A percentile compares a stretch with the other conserved stretches of the same genome.
These are phyloP conservation scores for Arbutus unedo DNA, from an alignment of 148 eudicot species.

Conservation along the genomic window DNA sequence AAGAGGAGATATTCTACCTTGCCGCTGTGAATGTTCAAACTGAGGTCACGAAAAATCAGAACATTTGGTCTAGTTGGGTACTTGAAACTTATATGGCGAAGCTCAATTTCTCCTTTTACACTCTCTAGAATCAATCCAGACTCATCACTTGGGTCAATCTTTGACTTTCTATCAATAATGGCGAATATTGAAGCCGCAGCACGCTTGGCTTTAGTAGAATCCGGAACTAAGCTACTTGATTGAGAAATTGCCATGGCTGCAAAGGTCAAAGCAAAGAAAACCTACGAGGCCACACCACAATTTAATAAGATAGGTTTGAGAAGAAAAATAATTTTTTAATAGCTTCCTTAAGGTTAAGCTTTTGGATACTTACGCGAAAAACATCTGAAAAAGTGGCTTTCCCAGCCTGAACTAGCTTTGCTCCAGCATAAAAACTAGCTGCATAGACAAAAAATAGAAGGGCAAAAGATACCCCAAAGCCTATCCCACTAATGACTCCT, in stretches of 20 bases:
- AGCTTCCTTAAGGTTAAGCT: too few relatives aligned
- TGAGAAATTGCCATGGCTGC: constrained; percentile 51
- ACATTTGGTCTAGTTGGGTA: constrained; percentile 66
- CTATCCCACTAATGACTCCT: constrained; percentile 55
- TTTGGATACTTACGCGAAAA: constrained; percentile 39
- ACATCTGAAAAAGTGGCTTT: constrained; percentile 45
- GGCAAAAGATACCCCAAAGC: constrained; percentile 45
- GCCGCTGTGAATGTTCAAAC: constrained; percentile 51
- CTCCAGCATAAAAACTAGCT: constrained; percentile 56
- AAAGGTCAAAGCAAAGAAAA: constrained; percentile 66
- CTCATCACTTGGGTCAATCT: constrained; percentile 62
- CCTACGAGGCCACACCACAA: constrained; percentile 32
- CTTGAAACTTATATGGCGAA: constrained; percentile 52
- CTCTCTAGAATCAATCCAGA: constrained; percentile 47
- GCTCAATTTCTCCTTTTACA: constrained; percentile 62
- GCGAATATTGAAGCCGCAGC: constrained; percentile 59
- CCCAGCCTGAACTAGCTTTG: constrained; percentile 51
- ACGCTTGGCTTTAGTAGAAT: constrained; percentile 54
- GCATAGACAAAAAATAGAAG: constrained; percentile 46
- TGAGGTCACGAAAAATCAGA: constrained; percentile 53
- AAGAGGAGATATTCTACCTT: constrained; percentile 33
- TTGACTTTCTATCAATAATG: constrained; percentile 60
- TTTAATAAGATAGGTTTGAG: too few relatives aligned
- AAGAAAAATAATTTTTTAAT: too few relatives aligned
- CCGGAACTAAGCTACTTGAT: constrained; percentile 48